Conservation (phyloP, 2,329 filamentous ascomycete species). For the Neurospora sp. region DNA sequence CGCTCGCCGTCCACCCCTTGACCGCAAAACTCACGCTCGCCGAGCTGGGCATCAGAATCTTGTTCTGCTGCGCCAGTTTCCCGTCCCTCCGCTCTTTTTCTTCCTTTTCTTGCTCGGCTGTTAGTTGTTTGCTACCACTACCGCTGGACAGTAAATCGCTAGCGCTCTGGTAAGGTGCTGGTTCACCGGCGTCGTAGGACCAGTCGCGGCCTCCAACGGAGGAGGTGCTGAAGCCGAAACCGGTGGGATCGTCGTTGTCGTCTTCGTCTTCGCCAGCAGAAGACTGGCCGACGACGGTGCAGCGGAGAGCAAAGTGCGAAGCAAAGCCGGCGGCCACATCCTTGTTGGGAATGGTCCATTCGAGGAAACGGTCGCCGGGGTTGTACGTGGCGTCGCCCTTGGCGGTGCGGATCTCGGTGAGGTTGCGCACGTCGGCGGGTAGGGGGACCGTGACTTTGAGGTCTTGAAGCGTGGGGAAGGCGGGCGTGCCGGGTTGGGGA, state of each 20-base stretch:
- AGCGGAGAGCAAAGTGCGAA: constrained; percentile 64
- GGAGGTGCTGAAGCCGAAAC: constrained; percentile 35
- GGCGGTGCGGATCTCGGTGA: constrained; percentile 71
- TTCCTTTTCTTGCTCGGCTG: constrained; percentile 19
- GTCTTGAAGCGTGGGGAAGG: constrained; percentile 60
- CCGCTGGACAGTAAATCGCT: background rate
- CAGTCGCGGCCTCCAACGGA: constrained; percentile 28
- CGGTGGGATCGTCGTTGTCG: constrained; percentile 40
- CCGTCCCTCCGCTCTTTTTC: constrained; percentile 38
- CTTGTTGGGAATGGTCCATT: constrained; percentile 76
- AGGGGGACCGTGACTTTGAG: constrained; percentile 70
- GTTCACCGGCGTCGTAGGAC: constrained; percentile 32
- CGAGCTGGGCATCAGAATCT: constrained; percentile 70
- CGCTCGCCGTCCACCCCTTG: constrained; percentile 59
- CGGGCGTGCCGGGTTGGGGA: constrained; percentile 42
- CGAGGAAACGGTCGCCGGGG: constrained; percentile 58
- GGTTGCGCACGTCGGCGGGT: constrained; percentile 66
- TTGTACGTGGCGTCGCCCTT: constrained; percentile 78
- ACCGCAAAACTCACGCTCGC: constrained; percentile 63
- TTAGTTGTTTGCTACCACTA: background rate
- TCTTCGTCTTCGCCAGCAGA: constrained; percentile 33
- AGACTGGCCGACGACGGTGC: constrained; percentile 63
- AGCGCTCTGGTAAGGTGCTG: constrained; percentile 41
- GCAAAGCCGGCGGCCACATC: constrained; percentile 55
- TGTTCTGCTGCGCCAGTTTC: constrained; percentile 55